Percentiles rank a stretch among this genome's conserved stretches.
These are phyloP conservation scores for Linum usitatissimum DNA, from an alignment of 345 rosid genomes.

Conservation along the genomic window DNA sequence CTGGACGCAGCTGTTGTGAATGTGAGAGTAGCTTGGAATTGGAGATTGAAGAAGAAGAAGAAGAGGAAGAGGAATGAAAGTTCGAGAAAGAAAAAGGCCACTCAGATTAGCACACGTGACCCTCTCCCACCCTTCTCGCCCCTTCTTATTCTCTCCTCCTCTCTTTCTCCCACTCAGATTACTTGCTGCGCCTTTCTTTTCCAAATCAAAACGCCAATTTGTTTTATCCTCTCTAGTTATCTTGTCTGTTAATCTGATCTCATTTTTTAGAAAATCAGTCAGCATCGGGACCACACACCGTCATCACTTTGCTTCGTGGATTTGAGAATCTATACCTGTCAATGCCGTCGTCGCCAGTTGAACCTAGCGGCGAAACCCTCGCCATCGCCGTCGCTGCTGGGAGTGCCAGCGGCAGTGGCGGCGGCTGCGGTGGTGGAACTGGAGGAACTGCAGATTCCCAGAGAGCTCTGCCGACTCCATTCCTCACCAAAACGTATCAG, in stretches of 20 bases:
- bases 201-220: not conserved
- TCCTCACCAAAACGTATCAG: constrained; percentile 73
- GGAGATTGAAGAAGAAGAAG: not conserved
- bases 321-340: not conserved
- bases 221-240: not conserved
- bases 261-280: not conserved
- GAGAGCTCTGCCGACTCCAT: constrained; percentile 84
- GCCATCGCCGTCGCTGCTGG: not conserved
- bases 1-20: too few relatives aligned
- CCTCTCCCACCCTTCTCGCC: not conserved
- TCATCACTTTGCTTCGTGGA: not conserved
- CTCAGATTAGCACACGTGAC: not conserved
- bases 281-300: not conserved
- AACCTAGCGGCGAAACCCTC: constrained; percentile 35
- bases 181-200: not conserved
- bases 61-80: not conserved
- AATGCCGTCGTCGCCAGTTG: not conserved
- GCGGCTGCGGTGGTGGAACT: constrained; percentile 1
- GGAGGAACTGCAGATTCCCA: constrained; percentile 42
- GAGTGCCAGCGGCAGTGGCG: not conserved
- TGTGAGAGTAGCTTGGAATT: not conserved
- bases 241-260: not conserved
- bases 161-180: not conserved
- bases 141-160: not conserved
- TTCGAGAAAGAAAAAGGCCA: not conserved